Percentiles rank a stretch among this genome's conserved stretches.
phyloP scores from a whole-genome alignment of 2,329 filamentous ascomycete species.

The Periglandula ipomoeae region DNA sequence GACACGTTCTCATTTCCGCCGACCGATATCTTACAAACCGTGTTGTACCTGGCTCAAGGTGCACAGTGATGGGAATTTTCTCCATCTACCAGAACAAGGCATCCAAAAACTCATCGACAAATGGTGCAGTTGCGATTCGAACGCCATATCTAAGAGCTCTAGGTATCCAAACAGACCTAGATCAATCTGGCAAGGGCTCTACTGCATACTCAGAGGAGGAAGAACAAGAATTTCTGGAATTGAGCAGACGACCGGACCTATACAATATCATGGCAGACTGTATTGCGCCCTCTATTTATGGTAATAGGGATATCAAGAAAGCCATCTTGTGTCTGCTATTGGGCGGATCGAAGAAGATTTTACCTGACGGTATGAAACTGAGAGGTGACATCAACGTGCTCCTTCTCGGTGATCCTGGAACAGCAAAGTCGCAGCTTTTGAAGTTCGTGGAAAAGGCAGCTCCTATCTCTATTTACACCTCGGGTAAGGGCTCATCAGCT shows the following conservation, averaged over 20 bases:
- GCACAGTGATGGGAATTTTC: conserved; percentile 93
- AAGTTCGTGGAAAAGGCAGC: conserved; percentile 97
- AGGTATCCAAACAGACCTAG: conserved; percentile 82
- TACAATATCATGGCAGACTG: conserved; percentile 85
- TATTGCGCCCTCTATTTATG: conserved; percentile 96
- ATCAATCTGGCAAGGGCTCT: conserved; percentile 79
- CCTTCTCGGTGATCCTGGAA: conserved; percentile 92
- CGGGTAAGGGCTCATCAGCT: conserved; percentile 93
- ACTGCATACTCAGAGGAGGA: conserved; percentile 87
- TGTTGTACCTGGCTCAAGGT: conserved; percentile 89
- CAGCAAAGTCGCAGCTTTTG: conserved; percentile 90
- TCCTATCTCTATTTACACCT: conserved; percentile 97
- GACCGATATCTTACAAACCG: conserved; percentile 92
- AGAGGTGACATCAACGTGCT: conserved; percentile 98
- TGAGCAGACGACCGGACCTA: conserved; percentile 85
- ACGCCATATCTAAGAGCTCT: conserved; percentile 92
- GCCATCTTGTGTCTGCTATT: conserved; percentile 88
- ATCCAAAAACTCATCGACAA: conserved; percentile 62
- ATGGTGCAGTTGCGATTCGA: conserved; percentile 83
- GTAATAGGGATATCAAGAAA: conserved; percentile 94
- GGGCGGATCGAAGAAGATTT: conserved; percentile 93
- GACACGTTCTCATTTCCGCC: conserved; percentile 93
- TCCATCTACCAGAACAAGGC: conserved; percentile 95
- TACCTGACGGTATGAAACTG: conserved; percentile 95
- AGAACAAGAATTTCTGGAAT: conserved; percentile 88